Base-by-base conservation (phyloP, 225 moss, liverwort and hornwort species). In the Polytrichum formosum region DNA sequence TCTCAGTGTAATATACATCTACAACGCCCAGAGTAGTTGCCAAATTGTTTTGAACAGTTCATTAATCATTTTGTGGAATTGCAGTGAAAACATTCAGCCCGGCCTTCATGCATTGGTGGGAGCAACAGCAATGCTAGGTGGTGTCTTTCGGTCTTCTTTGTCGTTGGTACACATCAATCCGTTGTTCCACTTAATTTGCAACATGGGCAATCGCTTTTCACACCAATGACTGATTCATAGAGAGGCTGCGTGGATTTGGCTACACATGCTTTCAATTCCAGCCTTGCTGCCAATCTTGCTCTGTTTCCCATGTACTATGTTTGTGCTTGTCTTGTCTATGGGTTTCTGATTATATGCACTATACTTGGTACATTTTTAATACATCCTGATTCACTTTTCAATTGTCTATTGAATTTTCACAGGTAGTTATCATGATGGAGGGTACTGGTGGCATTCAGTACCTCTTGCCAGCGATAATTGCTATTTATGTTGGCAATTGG, bases 81-180 rank as follows among this genome's bases (percentile, higher is more conserved):
- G 46, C 73, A 91, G 85, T 56, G 81, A 75, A 67, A 81, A 87
- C 67, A 90, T 91, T n/a, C 91, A 90, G 72, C 90, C 83, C 2
- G 91, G 91, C 72, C 82, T 91, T 62, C 93, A 94, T 82, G 93
- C 93, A 27, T 78, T 94, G 35, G 90, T 94, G 37, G 93, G 93
- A 65, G 85, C 93, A 66, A 84, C 91, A 67, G 90, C 93, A 56
- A 94, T 94, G 93, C 75, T 94, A 31, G 90, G 85, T 60, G 91
- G 91, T 61, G 88, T 94, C 66, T 94, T 94, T 72, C 90, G 93
- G 28, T 82, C 93, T 55, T 94, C 93, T 30, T 87, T 94, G 37
- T 91, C 91, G 55, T 78, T 94, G 79, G 93, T 91, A 80, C 54
- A 58, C 35, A 61, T 6, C n/a, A 2, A 58, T 58, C 58, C 0